Percentiles rank a stretch among this genome's conserved stretches.
phyloP scores from a whole-genome alignment of 2,329 filamentous ascomycete species.

The Ascocoryne sarcoides region DNA sequence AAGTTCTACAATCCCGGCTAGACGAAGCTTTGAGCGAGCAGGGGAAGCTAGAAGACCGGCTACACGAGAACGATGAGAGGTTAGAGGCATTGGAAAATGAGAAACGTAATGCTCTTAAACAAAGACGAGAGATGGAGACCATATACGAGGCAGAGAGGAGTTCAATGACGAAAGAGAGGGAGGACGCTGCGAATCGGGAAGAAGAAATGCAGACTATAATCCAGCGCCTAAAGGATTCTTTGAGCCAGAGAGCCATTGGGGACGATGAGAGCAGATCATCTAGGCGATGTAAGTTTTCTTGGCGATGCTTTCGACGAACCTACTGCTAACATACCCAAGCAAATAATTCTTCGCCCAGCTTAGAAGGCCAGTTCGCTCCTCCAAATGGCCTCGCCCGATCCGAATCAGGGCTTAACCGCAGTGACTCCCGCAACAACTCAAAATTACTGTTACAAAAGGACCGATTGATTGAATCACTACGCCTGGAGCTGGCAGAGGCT shows the following conservation, averaged over 20 bases:
- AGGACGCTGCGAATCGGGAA: conserved; percentile 73
- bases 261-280: conserved; percentile 47
- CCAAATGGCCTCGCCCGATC: no score
- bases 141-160: conserved; percentile 88
- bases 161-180: conserved; percentile 83
- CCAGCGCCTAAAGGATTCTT: conserved; percentile 80
- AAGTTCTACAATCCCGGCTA: conserved; percentile 75
- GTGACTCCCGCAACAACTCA: conserved; percentile 81
- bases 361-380: conserved; percentile 80
- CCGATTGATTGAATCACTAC: conserved; percentile 85
- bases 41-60: conserved; percentile 74
- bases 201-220: conserved; percentile 88
- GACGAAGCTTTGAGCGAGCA: conserved; percentile 82
- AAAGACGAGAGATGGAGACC: conserved; percentile 83
- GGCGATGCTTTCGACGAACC: neutral
- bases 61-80: conserved; percentile 79
- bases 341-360: conserved; percentile 52
- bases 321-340: conserved; percentile 21
- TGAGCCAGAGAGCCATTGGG: conserved; percentile 62
- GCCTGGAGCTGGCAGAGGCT: conserved; percentile 85
- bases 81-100: conserved; percentile 75
- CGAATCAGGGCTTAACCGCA: conserved; percentile 75
- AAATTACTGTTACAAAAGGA: conserved; percentile 92
- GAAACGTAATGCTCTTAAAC: conserved; percentile 72
- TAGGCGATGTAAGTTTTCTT: conserved; percentile 43